Base-by-base conservation (phyloP, 2,329 filamentous ascomycete genomes). In the Beauveria pseudobassiana region DNA sequence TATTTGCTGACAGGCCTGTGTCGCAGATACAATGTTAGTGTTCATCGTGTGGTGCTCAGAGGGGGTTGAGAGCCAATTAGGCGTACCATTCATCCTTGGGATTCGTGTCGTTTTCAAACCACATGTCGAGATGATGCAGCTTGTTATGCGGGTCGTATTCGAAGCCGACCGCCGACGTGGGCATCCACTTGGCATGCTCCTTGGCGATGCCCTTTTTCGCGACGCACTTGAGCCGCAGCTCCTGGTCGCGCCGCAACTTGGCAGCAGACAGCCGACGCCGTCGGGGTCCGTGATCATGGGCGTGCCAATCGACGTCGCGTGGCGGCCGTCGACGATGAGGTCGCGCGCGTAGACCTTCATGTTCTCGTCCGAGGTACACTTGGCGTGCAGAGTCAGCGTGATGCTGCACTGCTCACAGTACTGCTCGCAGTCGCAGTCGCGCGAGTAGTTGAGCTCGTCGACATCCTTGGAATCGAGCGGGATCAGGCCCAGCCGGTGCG, bases 81-180 rank as follows among this genome's bases (percentile, higher is more conserved):
- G 6, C 20, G 75, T 78, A 96, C 93, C 93, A 97, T 80, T 97
- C 93, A 70, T 86, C 83, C 63, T 84, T 82, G 1, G 90, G 77
- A 75, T 96, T 89, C 67, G 88, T 84, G 60, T 76, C 74, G 66
- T 77, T 77, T 79, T 99, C 95, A 73, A 91, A 97, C 95, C 95
- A 99, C 75, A 96, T 86, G 70, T 96, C 91, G 61, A 95, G 82
- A 76, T 99, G 95, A 67, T 88, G 85, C 66, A 99, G 80, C 77
- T 96, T 97, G 78, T 99, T 99, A 75, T 96, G 90, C 64, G 95
- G 95, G 73, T 99, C 95, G 75, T 99, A 99, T 76, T 99, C 95
- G 73, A 99, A 99, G 26, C 91, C 93, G 46, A 99, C 87, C 3
- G 95, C 95, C 46, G 92, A 84, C 42, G 90, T 93, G 2, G 95